Evolutionary conservation across 192 early-diverging fungal genomes (phyloP).

Genomic region (Gryganskiella cystojenkinii): DNA sequence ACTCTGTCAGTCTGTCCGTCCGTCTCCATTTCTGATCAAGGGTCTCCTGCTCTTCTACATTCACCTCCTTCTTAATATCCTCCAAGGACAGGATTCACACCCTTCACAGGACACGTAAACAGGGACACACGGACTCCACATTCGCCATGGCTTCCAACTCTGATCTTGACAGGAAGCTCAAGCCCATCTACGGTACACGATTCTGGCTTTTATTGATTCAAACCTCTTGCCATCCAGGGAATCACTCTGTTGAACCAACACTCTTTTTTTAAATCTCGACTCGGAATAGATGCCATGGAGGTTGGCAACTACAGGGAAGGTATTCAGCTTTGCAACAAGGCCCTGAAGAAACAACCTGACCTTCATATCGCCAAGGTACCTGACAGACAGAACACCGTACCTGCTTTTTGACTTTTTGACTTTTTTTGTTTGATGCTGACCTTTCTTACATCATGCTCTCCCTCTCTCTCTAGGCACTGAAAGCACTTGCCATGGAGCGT

Average conservation of each 20-base stretch:
- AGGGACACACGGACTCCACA: background rate
- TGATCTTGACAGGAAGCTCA: conserved; percentile 61
- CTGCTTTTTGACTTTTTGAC: no score
- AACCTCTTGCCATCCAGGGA: no score
- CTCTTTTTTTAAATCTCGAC: background rate
- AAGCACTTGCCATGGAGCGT: conserved; percentile 75
- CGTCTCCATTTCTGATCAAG: no score
- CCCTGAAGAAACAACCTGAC: conserved; percentile 77
- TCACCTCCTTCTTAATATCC: no score
- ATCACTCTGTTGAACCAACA: background rate
- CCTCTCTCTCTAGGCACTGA: conserved; percentile 67
- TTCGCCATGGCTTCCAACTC: conserved; percentile 28
- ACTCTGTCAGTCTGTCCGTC: no score
- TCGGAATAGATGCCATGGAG: conserved; percentile 69
- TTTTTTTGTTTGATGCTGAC: background rate
- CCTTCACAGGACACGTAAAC: background rate
- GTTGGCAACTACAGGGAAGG: conserved; percentile 73
- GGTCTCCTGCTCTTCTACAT: no score
- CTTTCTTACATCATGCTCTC: background rate
- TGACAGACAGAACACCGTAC: no score
- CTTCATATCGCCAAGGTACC: conserved; percentile 73
- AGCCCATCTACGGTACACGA: conserved; percentile 71
- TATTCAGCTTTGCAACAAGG: conserved; percentile 69
- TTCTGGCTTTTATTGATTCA: background rate
- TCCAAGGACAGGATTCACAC: conserved; percentile 8